Conservation (phyloP, 2,329 filamentous ascomycete species). For the Penicillium oxalicum region DNA sequence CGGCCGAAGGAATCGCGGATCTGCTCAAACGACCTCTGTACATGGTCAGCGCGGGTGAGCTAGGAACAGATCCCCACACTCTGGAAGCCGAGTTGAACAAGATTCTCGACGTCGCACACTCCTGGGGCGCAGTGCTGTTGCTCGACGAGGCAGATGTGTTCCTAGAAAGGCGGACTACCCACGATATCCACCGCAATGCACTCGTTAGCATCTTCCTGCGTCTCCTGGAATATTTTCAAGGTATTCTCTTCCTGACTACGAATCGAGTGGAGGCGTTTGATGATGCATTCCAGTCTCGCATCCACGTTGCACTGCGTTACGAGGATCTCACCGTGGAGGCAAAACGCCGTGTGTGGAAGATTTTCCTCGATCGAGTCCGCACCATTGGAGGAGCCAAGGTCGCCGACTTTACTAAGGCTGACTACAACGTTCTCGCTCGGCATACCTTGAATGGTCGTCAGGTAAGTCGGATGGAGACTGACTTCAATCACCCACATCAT, state of each 20-base stretch:
- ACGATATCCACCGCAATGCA: constrained; percentile 78
- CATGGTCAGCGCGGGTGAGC: constrained; percentile 73
- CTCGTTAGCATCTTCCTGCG: constrained; percentile 83
- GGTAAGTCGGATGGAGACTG: constrained; percentile 32
- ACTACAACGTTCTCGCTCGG: constrained; percentile 61
- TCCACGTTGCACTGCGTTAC: constrained; percentile 79
- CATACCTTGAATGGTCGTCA: constrained; percentile 65
- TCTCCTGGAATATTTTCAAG: constrained; percentile 84
- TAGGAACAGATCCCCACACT: constrained; percentile 68
- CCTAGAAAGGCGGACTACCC: constrained; percentile 73
- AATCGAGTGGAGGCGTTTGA: constrained; percentile 84
- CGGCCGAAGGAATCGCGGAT: constrained; percentile 79
- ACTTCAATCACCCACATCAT: neutral
- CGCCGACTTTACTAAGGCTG: constrained; percentile 48
- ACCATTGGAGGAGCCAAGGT: constrained; percentile 55
- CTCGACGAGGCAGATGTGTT: constrained; percentile 84
- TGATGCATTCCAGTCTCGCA: constrained; percentile 81
- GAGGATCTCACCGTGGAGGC: constrained; percentile 66
- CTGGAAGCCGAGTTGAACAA: constrained; percentile 74
- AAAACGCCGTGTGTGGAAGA: constrained; percentile 73
- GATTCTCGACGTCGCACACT: constrained; percentile 78
- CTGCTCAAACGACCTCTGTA: constrained; percentile 76
- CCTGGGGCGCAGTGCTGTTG: constrained; percentile 78
- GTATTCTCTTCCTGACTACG: constrained; percentile 82
- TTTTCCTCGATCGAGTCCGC: constrained; percentile 70